Evolutionary conservation across 345 rosid species (phyloP), one percentile per base, ranked within the genome.

Genomic region (Eucalyptus microcorys): DNA sequence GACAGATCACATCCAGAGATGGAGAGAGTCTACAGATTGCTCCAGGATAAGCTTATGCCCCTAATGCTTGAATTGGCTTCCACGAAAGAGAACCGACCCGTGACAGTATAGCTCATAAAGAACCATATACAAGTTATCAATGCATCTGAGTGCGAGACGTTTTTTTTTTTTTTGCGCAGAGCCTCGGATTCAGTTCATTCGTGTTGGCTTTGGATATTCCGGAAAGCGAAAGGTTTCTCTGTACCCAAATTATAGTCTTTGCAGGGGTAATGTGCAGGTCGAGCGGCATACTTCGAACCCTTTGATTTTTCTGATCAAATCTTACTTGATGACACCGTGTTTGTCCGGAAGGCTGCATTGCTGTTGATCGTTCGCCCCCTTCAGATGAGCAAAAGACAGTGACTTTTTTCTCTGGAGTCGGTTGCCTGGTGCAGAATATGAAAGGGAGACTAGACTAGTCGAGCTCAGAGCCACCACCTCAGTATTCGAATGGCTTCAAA

Each of bases 1-100:
- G 95, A 93, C 87, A 92, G 89, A 89, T 90, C 91, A 48, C 92
- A 90, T 89, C 92, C 95, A n/a, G 88, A 92, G 88, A 85, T 91
- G 88, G 45, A 90, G 47, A 91, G 90, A 76, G 85, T 92, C 30
- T 87, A 90, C 66, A 79, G 34, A 40, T 87, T 93, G 90, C 89
- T 91, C 15, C 83, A 34, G 24, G 87, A 88, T 83, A 88, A 59
- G 86, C 88, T 91, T 8, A 42, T 91, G 27, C 91, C 94, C 49
- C 32, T 37, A 52, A 90, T 90, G 92, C 47, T 49, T 32, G 89
- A 89, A 34, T 88, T 85, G 88, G 88, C 90, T 49, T 90, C 42
- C 85, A 59, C 71, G 14, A 79, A 76, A 57, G 87, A 87, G 79
- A 71, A 79, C 52, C 34, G 24, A 10, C 47, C 47, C 30, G 0